phyloP scores from a whole-genome alignment of 2,329 filamentous ascomycete species.

The Trichoderma afroharzianum region DNA sequence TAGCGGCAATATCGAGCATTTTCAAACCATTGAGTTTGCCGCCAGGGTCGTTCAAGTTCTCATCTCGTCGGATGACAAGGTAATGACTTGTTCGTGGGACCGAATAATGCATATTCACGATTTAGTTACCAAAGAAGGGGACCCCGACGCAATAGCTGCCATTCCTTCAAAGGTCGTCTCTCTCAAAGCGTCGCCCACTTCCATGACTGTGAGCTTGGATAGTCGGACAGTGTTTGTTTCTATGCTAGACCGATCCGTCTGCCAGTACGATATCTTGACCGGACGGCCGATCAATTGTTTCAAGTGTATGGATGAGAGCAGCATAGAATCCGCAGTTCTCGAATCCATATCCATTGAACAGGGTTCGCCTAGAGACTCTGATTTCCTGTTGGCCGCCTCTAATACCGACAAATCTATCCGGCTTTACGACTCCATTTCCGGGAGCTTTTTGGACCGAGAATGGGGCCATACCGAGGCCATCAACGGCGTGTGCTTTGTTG shows the following conservation, averaged over 20 bases:
- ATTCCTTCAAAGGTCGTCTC: conserved; percentile 73
- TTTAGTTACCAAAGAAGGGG: conserved; percentile 64
- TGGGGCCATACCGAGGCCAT: conserved; percentile 96
- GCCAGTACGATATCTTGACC: conserved; percentile 59
- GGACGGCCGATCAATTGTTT: conserved; percentile 71
- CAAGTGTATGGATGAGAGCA: conserved; percentile 77
- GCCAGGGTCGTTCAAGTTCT: conserved; percentile 75
- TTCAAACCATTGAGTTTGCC: conserved; percentile 92
- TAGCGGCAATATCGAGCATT: conserved; percentile 63
- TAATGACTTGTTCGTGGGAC: conserved; percentile 86
- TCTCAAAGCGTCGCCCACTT: conserved; percentile 81
- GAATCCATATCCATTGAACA: conserved; percentile 68
- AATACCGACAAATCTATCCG: conserved; percentile 95
- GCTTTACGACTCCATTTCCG: conserved; percentile 76
- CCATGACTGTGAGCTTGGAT: conserved; percentile 69
- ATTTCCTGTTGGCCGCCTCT: conserved; percentile 80
- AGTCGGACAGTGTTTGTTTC: conserved; percentile 57
- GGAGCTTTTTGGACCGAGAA: conserved; percentile 77
- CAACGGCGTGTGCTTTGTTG: conserved; percentile 73
- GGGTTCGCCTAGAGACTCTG: conserved; percentile 51
- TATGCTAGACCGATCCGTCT: conserved; percentile 57
- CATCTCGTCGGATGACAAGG: conserved; percentile 67
- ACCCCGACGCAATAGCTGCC: conserved; percentile 67
- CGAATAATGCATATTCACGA: conserved; percentile 82
- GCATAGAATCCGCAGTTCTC: conserved; percentile 76